These are phyloP conservation scores for Gossypium gossypioides DNA, from an alignment of 441 rosid genomes.

Conservation along the genomic window DNA sequence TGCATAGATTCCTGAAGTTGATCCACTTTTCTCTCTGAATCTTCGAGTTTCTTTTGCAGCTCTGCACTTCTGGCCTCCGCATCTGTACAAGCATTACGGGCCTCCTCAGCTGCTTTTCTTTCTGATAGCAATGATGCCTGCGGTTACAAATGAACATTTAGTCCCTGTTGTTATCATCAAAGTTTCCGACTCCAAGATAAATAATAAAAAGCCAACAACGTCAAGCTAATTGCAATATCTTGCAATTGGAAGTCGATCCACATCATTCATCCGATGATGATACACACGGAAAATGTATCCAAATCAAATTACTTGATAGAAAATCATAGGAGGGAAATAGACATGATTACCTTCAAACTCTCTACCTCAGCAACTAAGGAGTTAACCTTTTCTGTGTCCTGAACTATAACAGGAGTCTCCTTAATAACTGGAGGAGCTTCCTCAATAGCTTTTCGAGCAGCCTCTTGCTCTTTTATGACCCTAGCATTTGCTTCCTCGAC, in stretches of 20 bases:
- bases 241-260: not conserved
- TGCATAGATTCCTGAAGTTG: conserved; percentile 96
- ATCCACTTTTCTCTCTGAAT: conserved; percentile 58
- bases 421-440: conserved; percentile 73
- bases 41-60: conserved; percentile 70
- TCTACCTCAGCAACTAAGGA: conserved; percentile 49
- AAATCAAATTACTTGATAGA: not conserved
- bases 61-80: conserved; percentile 64
- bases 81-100: conserved; percentile 45
- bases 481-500: conserved; percentile 55
- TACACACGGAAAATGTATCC: not conserved
- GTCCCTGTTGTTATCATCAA: not conserved
- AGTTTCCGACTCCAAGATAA: conserved; percentile 4
- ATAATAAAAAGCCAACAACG: not conserved
- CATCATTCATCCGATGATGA: not conserved
- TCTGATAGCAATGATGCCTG: conserved; percentile 72
- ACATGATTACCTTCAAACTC: conserved; percentile 42
- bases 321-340: not conserved
- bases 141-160: not conserved
- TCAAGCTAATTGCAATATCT: not conserved
- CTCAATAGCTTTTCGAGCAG: conserved; percentile 65
- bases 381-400: conserved; percentile 66
- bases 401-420: conserved; percentile 64
- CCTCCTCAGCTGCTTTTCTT: conserved; percentile 53
- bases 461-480: conserved; percentile 59